A percentile compares a stretch with the other conserved stretches of the same genome.
Conservation (phyloP, 129 eudicot species). For the Flaveria trinervia region DNA sequence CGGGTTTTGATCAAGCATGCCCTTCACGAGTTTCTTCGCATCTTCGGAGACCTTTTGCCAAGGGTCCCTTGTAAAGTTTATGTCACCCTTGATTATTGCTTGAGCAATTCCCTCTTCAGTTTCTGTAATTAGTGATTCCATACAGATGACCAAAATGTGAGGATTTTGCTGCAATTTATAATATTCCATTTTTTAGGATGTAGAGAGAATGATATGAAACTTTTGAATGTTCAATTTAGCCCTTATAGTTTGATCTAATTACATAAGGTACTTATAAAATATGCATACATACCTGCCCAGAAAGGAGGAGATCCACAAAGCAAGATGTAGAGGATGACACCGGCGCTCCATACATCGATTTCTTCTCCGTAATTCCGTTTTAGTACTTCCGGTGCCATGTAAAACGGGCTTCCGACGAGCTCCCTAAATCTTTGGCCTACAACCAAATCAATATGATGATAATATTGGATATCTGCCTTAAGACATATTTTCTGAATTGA, state of each 20-base stretch:
- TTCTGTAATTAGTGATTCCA: constrained; percentile 44
- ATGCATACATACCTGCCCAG: constrained; percentile 69
- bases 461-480: not conserved
- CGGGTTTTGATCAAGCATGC: constrained; percentile 83
- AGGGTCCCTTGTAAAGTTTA: constrained; percentile 84
- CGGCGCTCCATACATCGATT: constrained; percentile 83
- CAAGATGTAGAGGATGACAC: constrained; percentile 90
- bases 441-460: not conserved
- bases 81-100: constrained; percentile 66
- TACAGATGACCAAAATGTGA: not conserved
- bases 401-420: constrained; percentile 88
- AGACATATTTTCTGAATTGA: not conserved
- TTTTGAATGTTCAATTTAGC: not conserved
- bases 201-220: not conserved
- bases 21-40: constrained; percentile 67
- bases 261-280: not conserved
- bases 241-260: constrained; percentile 12
- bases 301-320: constrained; percentile 96
- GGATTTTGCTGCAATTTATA: not conserved
- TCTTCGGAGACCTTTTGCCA: constrained; percentile 85
- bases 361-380: constrained; percentile 71
- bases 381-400: constrained; percentile 92
- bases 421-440: constrained; percentile 73
- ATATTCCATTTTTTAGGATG: not conserved
- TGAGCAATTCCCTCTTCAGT: constrained; percentile 97